phyloP scores from a whole-genome alignment of 1,139 yeast species.

The Saccharomyces hybrid region DNA sequence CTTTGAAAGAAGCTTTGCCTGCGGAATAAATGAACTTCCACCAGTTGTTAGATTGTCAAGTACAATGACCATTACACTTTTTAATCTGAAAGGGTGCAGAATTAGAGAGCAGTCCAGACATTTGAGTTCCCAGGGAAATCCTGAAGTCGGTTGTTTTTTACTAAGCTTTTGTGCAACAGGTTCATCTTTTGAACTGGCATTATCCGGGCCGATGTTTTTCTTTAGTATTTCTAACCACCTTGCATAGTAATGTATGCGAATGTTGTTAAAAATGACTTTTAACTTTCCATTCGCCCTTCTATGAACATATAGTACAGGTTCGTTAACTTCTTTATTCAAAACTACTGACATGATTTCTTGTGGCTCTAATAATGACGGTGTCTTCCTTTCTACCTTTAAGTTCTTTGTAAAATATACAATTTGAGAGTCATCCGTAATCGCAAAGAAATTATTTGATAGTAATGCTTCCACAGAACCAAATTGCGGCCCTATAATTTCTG shows the following conservation, averaged over 20 bases:
- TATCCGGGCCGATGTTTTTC: slow-evolving; percentile 1
- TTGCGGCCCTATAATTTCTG: slow-evolving; percentile 27
- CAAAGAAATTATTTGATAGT: slow-evolving; percentile 30
- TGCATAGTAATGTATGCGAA: slow-evolving; percentile 47
- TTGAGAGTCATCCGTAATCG: slow-evolving; percentile 33
- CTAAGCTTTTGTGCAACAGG: slow-evolving; percentile 4
- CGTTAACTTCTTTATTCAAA: slow-evolving; percentile 9
- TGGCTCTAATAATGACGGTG: slow-evolving; percentile 29
- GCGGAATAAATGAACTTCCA: slow-evolving; percentile 1
- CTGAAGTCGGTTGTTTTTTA: not conserved
- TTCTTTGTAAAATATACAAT: slow-evolving; percentile 29
- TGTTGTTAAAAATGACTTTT: slow-evolving; percentile 40
- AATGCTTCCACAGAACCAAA: slow-evolving; percentile 42
- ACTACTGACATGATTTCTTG: slow-evolving; percentile 17
- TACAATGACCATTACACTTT: slow-evolving; percentile 43
- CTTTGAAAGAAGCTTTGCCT: slow-evolving; percentile 31
- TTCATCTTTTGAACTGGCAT: not conserved
- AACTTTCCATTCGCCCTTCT: slow-evolving; percentile 24
- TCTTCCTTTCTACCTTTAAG: slow-evolving; percentile 23
- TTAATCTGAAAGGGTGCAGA: slow-evolving; percentile 53
- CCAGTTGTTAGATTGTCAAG: slow-evolving; percentile 36
- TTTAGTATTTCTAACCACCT: slow-evolving; percentile 41
- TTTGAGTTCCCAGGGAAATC: slow-evolving; percentile 36
- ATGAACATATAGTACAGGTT: slow-evolving; percentile 34
- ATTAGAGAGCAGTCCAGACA: slow-evolving; percentile 50